Evolutionary conservation across 352 stramenopile species (phyloP).

Genomic region (Phytophthora sansomeana): DNA sequence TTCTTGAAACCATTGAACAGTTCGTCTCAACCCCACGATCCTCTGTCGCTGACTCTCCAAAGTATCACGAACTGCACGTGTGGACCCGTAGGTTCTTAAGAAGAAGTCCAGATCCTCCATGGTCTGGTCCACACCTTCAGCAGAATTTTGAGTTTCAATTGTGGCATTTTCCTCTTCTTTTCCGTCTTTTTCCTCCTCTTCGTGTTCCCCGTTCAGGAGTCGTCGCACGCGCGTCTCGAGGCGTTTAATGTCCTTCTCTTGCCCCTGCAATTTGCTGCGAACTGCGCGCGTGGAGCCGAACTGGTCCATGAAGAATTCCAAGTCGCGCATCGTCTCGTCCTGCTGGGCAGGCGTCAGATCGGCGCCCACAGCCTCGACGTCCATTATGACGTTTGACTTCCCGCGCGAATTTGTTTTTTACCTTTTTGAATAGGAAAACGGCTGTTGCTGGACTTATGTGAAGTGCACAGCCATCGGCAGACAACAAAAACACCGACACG

Average conservation of each 20-base stretch:
- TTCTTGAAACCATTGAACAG: slow-evolving; percentile 6
- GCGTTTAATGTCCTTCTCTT: slow-evolving; percentile 4
- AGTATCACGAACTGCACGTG: slow-evolving; percentile 7
- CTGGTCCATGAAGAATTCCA: slow-evolving; percentile 23
- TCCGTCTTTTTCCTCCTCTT: background rate
- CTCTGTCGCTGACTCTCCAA: slow-evolving; percentile 5
- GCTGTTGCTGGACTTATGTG: too few relatives aligned
- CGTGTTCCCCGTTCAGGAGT: background rate
- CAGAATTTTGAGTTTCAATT: too few relatives aligned
- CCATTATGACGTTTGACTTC: background rate
- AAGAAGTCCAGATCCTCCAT: slow-evolving; percentile 16
- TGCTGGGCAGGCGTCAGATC: slow-evolving; percentile 5
- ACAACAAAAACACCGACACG: too few relatives aligned
- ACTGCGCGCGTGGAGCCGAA: slow-evolving; percentile 23
- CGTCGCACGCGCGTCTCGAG: slow-evolving; percentile 1
- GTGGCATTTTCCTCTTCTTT: background rate
- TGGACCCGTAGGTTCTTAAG: slow-evolving; percentile 5
- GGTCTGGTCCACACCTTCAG: background rate
- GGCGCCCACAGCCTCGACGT: slow-evolving; percentile 4
- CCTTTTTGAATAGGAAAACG: too few relatives aligned
- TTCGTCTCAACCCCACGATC: slow-evolving; percentile 13
- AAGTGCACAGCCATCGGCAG: too few relatives aligned
- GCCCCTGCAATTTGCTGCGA: background rate
- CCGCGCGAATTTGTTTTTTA: too few relatives aligned
- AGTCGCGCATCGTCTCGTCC: slow-evolving; percentile 10